Conservation (phyloP, 2,329 filamentous ascomycete genomes). For the Colletotrichum noveboracense region DNA sequence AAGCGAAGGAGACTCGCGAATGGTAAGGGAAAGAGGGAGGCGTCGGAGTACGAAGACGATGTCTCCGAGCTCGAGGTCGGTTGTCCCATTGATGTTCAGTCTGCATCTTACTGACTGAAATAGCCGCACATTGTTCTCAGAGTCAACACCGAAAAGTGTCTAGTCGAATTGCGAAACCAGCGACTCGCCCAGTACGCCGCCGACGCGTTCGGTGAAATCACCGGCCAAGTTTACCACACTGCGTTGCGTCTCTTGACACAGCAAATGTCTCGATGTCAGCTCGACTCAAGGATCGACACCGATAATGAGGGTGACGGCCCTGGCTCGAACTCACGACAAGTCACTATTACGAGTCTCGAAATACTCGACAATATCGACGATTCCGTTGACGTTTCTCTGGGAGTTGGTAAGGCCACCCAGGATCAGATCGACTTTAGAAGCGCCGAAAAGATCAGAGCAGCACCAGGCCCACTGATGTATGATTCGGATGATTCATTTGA, state of each 20-base stretch:
- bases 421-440: conserved; percentile 51
- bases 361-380: conserved; percentile 60
- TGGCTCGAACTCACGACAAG: conserved; percentile 29
- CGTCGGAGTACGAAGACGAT: conserved; percentile 39
- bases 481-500: conserved; percentile 41
- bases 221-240: conserved; percentile 78
- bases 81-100: conserved; percentile 11
- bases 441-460: conserved; percentile 53
- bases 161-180: conserved; percentile 81
- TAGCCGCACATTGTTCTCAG: conserved; percentile 77
- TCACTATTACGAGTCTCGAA: conserved; percentile 57
- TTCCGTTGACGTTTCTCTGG: conserved; percentile 56
- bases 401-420: conserved; percentile 60
- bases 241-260: conserved; percentile 75
- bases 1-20: conserved; percentile 64
- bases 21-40: conserved; percentile 44
- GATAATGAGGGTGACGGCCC: conserved; percentile 35
- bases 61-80: conserved; percentile 60
- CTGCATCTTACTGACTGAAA: conserved; percentile 28
- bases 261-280: conserved; percentile 70
- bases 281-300: conserved; percentile 56
- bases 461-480: conserved; percentile 25
- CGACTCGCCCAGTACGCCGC: conserved; percentile 76
- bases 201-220: conserved; percentile 73
- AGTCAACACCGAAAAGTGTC: conserved; percentile 84